Evolutionary conservation across 257 asterid genomes (phyloP).

Genomic region (Henckelia pumila): DNA sequence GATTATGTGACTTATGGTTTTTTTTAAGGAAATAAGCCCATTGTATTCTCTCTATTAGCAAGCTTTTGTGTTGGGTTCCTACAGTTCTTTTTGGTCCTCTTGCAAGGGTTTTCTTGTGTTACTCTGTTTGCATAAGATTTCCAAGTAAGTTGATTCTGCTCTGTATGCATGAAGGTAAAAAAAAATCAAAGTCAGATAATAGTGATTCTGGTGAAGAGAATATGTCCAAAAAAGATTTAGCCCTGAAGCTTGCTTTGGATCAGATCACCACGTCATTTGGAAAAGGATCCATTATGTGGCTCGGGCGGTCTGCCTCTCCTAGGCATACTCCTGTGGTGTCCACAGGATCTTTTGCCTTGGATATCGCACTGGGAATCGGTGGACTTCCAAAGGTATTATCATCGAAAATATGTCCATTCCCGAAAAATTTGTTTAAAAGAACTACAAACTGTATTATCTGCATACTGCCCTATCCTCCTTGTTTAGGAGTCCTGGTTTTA

Average conservation of each 20-base stretch:
- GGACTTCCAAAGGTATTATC: slow-evolving; percentile 82
- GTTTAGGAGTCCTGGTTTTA: background rate
- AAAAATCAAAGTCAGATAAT: slow-evolving; percentile 61
- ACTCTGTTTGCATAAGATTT: slow-evolving; percentile 9
- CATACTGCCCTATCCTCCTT: slow-evolving; percentile 9
- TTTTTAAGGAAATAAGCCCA: slow-evolving; percentile 13
- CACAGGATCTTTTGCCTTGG: slow-evolving; percentile 87
- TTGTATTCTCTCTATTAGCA: background rate
- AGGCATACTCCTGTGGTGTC: slow-evolving; percentile 79
- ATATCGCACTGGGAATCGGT: slow-evolving; percentile 82
- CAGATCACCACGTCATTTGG: slow-evolving; percentile 82
- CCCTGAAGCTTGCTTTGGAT: slow-evolving; percentile 78
- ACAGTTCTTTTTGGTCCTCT: background rate
- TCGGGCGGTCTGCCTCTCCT: slow-evolving; percentile 60
- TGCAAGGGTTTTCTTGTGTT: background rate
- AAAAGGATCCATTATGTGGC: slow-evolving; percentile 98
- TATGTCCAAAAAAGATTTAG: slow-evolving; percentile 91
- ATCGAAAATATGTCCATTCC: background rate
- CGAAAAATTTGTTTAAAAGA: background rate
- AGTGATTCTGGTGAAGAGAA: slow-evolving; percentile 87
- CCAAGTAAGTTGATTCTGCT: background rate
- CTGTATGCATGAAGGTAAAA: slow-evolving; percentile 46
- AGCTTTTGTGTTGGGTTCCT: background rate
- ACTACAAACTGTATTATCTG: slow-evolving; percentile 7
- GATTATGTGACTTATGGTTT: slow-evolving; percentile 19